A percentile compares a stretch with the other conserved stretches of the same genome.
phyloP scores from a whole-genome alignment of 768 basidiomycete species.

The Myochromella boudieri region DNA sequence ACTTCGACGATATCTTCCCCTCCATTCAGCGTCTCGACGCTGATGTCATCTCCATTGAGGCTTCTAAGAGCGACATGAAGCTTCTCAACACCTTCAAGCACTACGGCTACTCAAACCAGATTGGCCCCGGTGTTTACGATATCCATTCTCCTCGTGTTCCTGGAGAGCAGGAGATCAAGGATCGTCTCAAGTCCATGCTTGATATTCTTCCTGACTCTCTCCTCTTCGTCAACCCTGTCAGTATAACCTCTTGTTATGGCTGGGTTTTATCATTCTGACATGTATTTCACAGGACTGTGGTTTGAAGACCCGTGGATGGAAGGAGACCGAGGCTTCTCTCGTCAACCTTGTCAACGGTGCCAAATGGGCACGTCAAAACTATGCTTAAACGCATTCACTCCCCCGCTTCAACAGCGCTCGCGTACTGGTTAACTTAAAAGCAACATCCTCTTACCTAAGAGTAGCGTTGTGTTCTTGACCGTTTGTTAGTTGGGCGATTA shows the following conservation, averaged over 20 bases:
- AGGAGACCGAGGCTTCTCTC: conserved; percentile 92
- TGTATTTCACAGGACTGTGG: conserved; percentile 72
- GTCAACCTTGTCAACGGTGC: conserved; percentile 88
- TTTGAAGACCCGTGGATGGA: conserved; percentile 98
- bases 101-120: conserved; percentile 94
- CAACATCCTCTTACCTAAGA: conserved; percentile 17
- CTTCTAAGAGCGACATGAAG: conserved; percentile 98
- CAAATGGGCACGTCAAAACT: conserved; percentile 86
- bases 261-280: conserved; percentile 6
- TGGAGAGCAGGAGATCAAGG: conserved; percentile 88
- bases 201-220: conserved; percentile 77
- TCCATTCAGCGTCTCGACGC: conserved; percentile 96
- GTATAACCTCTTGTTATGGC: conserved; percentile 15
- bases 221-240: conserved; percentile 86
- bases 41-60: conserved; percentile 98
- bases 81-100: conserved; percentile 92
- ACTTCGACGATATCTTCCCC: conserved; percentile 98
- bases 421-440: conserved; percentile 61
- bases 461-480: conserved; percentile 44
- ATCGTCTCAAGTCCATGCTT: conserved; percentile 85
- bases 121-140: conserved; percentile 98
- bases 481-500: conserved; percentile 48
- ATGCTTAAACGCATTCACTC: conserved; percentile 57
- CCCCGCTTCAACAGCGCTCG: conserved; percentile 92
- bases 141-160: conserved; percentile 99